Conservation (phyloP, 495 filamentous ascomycete species). For the Aspergillus campestris region DNA sequence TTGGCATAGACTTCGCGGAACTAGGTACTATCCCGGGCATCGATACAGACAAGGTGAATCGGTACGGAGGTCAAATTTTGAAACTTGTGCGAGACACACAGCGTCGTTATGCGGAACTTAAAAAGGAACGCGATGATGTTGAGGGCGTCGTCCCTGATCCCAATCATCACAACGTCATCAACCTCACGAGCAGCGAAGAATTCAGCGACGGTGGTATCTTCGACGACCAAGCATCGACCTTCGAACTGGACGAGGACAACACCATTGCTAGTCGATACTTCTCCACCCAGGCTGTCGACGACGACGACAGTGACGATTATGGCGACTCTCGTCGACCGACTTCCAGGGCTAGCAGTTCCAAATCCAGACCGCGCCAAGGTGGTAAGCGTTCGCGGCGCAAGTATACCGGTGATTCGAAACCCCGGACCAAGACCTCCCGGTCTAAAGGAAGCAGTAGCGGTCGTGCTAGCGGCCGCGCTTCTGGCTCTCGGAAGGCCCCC, state of each 20-base stretch:
- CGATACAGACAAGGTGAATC: conserved; percentile 57
- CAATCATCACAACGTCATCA: conserved; percentile 59
- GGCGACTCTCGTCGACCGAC: conserved; percentile 8
- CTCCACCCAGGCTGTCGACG: conserved; percentile 17
- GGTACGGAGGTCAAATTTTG: conserved; percentile 61
- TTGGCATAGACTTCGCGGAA: conserved; percentile 27
- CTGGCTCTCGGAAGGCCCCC: conserved; percentile 19
- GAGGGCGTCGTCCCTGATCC: conserved; percentile 43
- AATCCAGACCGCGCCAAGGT: conserved; percentile 21
- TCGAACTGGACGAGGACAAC: conserved; percentile 23
- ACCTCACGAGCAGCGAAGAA: conserved; percentile 58
- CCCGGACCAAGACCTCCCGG: conserved; percentile 18
- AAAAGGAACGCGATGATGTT: conserved; percentile 30
- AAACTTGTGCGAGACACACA: conserved; percentile 51
- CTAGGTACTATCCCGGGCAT: conserved; percentile 64
- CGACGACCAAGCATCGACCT: conserved; percentile 28
- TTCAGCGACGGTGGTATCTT: conserved; percentile 41
- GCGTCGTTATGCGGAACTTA: conserved; percentile 52
- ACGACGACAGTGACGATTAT: conserved; percentile 18
- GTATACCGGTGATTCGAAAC: conserved; percentile 14
- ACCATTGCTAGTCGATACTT: conserved; percentile 43
- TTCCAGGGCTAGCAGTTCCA: conserved; percentile 13
- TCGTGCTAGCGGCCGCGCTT: conserved; percentile 18
- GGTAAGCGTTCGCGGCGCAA: conserved; percentile 26
- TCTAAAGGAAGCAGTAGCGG: conserved; percentile 19